phyloP scores from a whole-genome alignment of 106 monocot species.

The Xerophyta viscosa region DNA sequence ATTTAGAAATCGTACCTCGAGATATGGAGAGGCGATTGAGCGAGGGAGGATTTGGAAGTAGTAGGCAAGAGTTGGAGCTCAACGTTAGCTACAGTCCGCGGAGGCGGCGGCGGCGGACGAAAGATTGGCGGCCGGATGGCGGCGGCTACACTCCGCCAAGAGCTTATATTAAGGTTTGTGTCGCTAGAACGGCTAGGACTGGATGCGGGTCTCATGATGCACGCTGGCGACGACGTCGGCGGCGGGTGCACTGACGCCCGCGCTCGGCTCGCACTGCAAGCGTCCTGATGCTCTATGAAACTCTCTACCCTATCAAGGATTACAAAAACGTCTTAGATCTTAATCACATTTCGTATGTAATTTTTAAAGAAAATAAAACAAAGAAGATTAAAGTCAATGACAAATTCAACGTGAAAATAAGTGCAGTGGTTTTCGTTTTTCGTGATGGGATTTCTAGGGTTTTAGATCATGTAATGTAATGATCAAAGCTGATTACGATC shows the following conservation, averaged over 20 bases:
- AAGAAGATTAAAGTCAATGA: too few relatives aligned
- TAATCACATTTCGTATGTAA: not conserved
- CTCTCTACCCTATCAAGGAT: slow-evolving; percentile 44
- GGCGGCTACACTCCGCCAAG: not conserved
- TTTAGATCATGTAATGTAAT: not conserved
- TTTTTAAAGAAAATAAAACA: not conserved
- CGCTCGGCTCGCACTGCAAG: slow-evolving; percentile 30
- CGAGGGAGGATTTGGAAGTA: not conserved
- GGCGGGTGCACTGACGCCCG: not conserved
- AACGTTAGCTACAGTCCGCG: not conserved
- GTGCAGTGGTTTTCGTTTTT: too few relatives aligned
- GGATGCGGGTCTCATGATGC: slow-evolving; percentile 30
- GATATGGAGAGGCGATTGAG: slow-evolving; percentile 8
- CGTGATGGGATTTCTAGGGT: not conserved
- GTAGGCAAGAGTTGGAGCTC: slow-evolving; percentile 29
- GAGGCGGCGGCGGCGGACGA: not conserved
- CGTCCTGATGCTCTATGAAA: slow-evolving; percentile 69
- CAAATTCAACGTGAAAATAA: too few relatives aligned
- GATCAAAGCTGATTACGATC: not conserved
- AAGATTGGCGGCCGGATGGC: not conserved
- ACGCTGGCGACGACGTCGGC: slow-evolving; percentile 5
- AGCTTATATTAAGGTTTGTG: slow-evolving; percentile 16
- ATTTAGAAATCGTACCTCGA: not conserved
- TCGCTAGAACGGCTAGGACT: slow-evolving; percentile 43
- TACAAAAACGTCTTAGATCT: not conserved